Evolutionary conservation across 176 grass and related monocot genomes (phyloP).

Genomic region (Melocanna baccifera): DNA sequence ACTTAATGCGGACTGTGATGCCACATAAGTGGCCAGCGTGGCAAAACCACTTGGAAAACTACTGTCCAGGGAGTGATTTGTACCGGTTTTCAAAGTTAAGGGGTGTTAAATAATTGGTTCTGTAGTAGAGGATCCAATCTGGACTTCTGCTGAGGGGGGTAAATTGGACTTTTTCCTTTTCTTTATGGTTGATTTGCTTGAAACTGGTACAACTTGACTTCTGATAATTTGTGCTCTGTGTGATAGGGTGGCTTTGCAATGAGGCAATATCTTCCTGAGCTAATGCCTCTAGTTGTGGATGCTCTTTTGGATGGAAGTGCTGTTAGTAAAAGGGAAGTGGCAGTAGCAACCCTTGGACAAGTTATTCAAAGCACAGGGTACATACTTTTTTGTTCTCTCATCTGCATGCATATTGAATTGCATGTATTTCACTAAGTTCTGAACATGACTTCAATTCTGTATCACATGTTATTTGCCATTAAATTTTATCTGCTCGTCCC

Average conservation of each 20-base stretch:
- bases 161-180: background rate
- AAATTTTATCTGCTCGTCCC: background rate
- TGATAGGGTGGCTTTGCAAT: constrained; percentile 95
- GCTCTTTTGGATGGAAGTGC: constrained; percentile 89
- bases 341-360: constrained; percentile 97
- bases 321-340: constrained; percentile 91
- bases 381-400: constrained; percentile 18
- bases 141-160: background rate
- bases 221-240: constrained; percentile 21
- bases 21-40: background rate
- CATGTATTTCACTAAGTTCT: background rate
- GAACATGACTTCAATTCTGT: background rate
- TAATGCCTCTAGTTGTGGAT: constrained; percentile 97
- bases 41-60: background rate
- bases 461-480: background rate
- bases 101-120: background rate
- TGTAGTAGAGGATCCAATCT: background rate
- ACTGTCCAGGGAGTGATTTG: background rate
- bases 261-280: constrained; percentile 92
- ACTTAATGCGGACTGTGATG: background rate
- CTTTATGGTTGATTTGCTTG: background rate
- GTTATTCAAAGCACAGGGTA: constrained; percentile 99
- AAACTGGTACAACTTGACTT: constrained; percentile 6
- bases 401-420: constrained; percentile 5
- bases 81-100: background rate